Evolutionary conservation across 1,284 basidiomycete genomes (phyloP).

Genomic region (Boletus nobilissimus): DNA sequence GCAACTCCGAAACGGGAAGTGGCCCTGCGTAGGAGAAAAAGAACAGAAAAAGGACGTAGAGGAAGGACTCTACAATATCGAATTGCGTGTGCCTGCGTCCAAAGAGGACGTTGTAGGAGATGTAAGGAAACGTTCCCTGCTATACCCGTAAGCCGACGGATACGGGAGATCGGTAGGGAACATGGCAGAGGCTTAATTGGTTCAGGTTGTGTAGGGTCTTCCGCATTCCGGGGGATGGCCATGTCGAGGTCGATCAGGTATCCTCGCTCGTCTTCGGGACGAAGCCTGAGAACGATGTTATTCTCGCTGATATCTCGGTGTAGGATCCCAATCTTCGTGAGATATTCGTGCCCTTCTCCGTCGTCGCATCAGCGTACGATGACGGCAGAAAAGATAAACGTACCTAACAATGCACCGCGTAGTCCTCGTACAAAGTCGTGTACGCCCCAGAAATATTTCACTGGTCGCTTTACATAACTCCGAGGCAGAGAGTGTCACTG

Average conservation of each 20-base stretch:
- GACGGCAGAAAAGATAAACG: not conserved
- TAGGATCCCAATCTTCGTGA: slow-evolving; percentile 22
- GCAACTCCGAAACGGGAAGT: no score
- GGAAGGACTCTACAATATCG: slow-evolving; percentile 19
- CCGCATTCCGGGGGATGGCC: slow-evolving; percentile 7
- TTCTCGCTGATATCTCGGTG: slow-evolving; percentile 32
- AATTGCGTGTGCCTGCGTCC: slow-evolving; percentile 4
- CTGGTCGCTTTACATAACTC: no score
- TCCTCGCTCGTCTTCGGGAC: slow-evolving; percentile 26
- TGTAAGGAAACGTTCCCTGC: slow-evolving; percentile 21
- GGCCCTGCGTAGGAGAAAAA: no score
- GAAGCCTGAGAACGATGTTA: slow-evolving; percentile 26
- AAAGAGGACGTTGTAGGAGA: slow-evolving; percentile 10
- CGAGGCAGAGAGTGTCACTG: slow-evolving; percentile 66
- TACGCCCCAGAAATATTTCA: no score
- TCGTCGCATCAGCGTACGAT: not conserved
- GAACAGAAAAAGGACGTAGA: slow-evolving; percentile 31
- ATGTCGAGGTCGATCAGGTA: slow-evolving; percentile 33
- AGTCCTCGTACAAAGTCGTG: slow-evolving; percentile 22
- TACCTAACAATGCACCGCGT: slow-evolving; percentile 20
- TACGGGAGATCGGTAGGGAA: not conserved
- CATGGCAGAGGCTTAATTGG: not conserved
- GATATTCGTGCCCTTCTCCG: slow-evolving; percentile 28
- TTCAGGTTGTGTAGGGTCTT: not conserved
- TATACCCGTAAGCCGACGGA: fast-evolving